phyloP scores from a whole-genome alignment of 371 early-diverging fungal species.

The Rhizopus arrhizus region DNA sequence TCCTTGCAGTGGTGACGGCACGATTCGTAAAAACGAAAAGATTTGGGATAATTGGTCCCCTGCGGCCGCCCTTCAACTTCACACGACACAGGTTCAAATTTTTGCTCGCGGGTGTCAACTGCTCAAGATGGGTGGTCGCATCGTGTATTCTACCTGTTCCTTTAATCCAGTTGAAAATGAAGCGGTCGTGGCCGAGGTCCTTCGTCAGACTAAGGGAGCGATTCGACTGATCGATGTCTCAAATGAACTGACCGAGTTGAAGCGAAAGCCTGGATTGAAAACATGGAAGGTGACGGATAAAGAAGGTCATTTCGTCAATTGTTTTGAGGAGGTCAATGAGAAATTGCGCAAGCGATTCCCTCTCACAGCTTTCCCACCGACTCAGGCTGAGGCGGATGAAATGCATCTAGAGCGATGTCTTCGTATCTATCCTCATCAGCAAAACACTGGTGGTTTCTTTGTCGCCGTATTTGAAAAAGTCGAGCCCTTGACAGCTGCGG shows the following conservation, averaged over 20 bases:
- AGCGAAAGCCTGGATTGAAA: slow-evolving; percentile 76
- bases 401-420: slow-evolving; percentile 53
- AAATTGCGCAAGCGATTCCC: slow-evolving; percentile 50
- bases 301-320: slow-evolving; percentile 58
- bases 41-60: slow-evolving; percentile 91
- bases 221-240: slow-evolving; percentile 86
- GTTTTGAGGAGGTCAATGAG: slow-evolving; percentile 61
- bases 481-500: slow-evolving; percentile 60
- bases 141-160: slow-evolving; percentile 99
- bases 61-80: slow-evolving; percentile 78
- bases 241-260: slow-evolving; percentile 70
- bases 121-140: slow-evolving; percentile 88
- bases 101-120: slow-evolving; percentile 88
- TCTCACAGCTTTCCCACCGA: slow-evolving; percentile 75
- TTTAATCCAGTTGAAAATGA: slow-evolving; percentile 98
- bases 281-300: slow-evolving; percentile 86
- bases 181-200: slow-evolving; percentile 89
- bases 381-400: slow-evolving; percentile 52
- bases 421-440: slow-evolving; percentile 94
- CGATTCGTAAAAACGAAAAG: slow-evolving; percentile 93
- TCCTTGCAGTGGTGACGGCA: slow-evolving; percentile 99
- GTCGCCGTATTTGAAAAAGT: slow-evolving; percentile 95
- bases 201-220: slow-evolving; percentile 68
- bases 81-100: slow-evolving; percentile 87
- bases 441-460: slow-evolving; percentile 99